A percentile compares a stretch with the other conserved stretches of the same genome.
Evolutionary conservation across 495 filamentous ascomycete genomes (phyloP).

Genomic region (Filosporella fistucella): DNA sequence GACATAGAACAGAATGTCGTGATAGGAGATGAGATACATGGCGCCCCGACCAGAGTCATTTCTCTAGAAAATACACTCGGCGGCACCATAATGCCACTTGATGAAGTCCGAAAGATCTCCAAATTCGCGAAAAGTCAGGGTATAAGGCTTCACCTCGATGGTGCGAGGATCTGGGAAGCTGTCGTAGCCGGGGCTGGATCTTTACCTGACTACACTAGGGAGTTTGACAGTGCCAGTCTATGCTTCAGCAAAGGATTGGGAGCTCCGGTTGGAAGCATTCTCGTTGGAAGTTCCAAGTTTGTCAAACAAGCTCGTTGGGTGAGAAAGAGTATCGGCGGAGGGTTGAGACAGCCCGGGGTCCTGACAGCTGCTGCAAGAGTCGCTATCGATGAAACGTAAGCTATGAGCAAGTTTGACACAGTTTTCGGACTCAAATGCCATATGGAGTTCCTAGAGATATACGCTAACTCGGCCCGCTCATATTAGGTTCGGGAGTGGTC

Average conservation of each 20-base stretch:
- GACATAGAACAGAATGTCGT: constrained; percentile 59
- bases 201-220: constrained; percentile 61
- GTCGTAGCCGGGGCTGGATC: constrained; percentile 54
- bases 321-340: constrained; percentile 81
- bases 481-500: constrained; percentile 63
- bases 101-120: constrained; percentile 61
- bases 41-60: constrained; percentile 73
- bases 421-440: too few species aligned
- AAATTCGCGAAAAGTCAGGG: constrained; percentile 62
- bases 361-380: constrained; percentile 55
- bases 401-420: too few species aligned
- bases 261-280: constrained; percentile 78
- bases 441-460: too few species aligned
- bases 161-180: constrained; percentile 80
- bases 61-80: constrained; percentile 81
- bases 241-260: constrained; percentile 91
- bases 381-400: constrained; percentile 60
- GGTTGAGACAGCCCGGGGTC: constrained; percentile 65
- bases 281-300: constrained; percentile 61
- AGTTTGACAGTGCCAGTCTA: constrained; percentile 76
- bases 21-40: constrained; percentile 50
- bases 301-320: constrained; percentile 74
- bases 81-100: constrained; percentile 72
- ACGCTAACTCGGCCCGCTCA: too few species aligned
- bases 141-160: constrained; percentile 78